Evolutionary conservation across 495 filamentous ascomycete genomes (phyloP).

Genomic region (Pseudoneurospora amorphoporcata): DNA sequence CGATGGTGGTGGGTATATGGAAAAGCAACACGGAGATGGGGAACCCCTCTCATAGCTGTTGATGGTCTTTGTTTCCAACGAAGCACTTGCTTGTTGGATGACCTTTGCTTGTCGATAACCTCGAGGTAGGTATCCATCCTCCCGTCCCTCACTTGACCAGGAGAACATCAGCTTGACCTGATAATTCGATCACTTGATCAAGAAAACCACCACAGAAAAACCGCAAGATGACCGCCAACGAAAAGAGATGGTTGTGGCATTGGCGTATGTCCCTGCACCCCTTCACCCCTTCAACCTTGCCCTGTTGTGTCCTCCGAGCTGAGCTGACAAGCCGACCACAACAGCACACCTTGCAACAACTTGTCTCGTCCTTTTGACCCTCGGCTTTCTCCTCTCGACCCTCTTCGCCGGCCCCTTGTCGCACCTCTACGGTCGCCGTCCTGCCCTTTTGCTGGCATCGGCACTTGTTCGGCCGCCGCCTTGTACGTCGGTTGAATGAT

Average conservation of each 20-base stretch:
- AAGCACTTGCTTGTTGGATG: not conserved
- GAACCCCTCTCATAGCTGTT: not conserved
- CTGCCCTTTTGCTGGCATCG: constrained; percentile 38
- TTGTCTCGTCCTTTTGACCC: constrained; percentile 46
- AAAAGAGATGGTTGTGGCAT: constrained; percentile 10
- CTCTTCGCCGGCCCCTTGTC: constrained; percentile 41
- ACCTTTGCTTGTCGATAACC: not conserved
- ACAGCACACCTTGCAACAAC: constrained; percentile 40
- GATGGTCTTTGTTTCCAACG: not conserved
- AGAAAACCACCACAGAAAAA: not conserved
- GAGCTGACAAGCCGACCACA: not conserved
- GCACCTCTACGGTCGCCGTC: constrained; percentile 39
- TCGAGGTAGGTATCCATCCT: not conserved
- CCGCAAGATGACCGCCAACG: not conserved
- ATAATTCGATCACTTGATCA: not conserved
- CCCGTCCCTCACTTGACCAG: not conserved
- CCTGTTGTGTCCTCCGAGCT: not conserved
- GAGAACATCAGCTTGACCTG: not conserved
- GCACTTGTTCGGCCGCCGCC: constrained; percentile 28
- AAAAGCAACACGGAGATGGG: not conserved
- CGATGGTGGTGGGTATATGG: not conserved
- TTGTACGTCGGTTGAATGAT: constrained; percentile 41
- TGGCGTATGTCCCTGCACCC: not conserved
- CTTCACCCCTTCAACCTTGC: constrained; percentile 4
- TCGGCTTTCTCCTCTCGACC: constrained; percentile 48